These are phyloP conservation scores for Yamadazyma kitorensis DNA, from an alignment of 805 yeast genomes.

Conservation along the genomic window DNA sequence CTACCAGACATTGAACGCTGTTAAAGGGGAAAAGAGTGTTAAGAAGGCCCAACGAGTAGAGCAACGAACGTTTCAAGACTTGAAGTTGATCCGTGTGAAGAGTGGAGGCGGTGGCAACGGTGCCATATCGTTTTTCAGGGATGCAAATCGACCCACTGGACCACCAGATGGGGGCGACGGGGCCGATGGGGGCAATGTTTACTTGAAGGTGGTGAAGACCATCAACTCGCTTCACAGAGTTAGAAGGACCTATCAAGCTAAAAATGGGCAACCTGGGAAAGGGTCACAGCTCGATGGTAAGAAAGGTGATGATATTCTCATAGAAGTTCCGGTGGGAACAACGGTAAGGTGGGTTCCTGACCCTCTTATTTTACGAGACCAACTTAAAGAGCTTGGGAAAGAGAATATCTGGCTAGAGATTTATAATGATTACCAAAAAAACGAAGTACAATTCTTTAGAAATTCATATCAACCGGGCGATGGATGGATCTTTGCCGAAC, in stretches of 20 bases:
- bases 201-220: constrained; percentile 75
- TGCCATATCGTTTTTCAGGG: constrained; percentile 78
- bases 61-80: constrained; percentile 49
- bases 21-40: constrained; percentile 27
- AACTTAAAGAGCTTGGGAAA: constrained; percentile 14
- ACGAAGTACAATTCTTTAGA: constrained; percentile 54
- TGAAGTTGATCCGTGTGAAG: constrained; percentile 59
- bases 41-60: constrained; percentile 32
- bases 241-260: constrained; percentile 66
- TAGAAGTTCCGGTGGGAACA: constrained; percentile 93
- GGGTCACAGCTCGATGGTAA: constrained; percentile 83
- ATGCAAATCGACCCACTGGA: constrained; percentile 78
- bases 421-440: constrained; percentile 1
- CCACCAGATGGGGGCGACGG: constrained; percentile 99
- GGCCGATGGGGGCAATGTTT: constrained; percentile 87
- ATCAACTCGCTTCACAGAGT: constrained; percentile 69
- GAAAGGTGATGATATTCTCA: constrained; percentile 71
- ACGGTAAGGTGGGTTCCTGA: constrained; percentile 81
- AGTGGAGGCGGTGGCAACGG: constrained; percentile 94
- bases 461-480: constrained; percentile 63
- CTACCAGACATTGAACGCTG: constrained; percentile 38
- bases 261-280: constrained; percentile 68
- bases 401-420: constrained; percentile 11
- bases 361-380: constrained; percentile 46
- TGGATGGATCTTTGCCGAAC: constrained; percentile 88